Evolutionary conservation across 306 rosid genomes (phyloP).

Genomic region (Herpetospermum pedunculosum): DNA sequence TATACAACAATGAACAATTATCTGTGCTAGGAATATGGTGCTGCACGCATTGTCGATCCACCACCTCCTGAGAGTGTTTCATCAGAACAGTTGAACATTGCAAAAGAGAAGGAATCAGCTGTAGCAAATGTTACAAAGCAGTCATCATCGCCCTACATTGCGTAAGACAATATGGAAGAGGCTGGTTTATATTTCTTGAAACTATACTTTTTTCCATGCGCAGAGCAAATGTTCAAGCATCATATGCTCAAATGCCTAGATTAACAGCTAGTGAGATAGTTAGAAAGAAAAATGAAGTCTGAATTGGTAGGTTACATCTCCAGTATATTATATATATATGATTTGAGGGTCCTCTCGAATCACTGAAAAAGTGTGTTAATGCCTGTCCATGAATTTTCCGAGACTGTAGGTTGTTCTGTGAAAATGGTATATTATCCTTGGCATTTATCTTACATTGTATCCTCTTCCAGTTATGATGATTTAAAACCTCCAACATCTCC

Average conservation of each 20-base stretch:
- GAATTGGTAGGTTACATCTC: background rate
- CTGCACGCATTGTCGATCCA: constrained; percentile 17
- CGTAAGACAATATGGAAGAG: constrained; percentile 29
- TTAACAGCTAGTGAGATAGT: background rate
- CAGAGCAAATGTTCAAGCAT: background rate
- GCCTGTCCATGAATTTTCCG: background rate
- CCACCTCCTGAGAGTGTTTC: constrained; percentile 22
- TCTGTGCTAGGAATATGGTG: constrained; percentile 32
- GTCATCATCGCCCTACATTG: constrained; percentile 54
- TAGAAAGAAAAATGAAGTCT: background rate
- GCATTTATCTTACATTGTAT: background rate
- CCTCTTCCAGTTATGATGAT: constrained; percentile 20
- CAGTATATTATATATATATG: background rate
- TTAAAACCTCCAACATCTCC: constrained; percentile 19
- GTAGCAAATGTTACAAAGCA: constrained; percentile 23
- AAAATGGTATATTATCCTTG: background rate
- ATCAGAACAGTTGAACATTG: constrained; percentile 26
- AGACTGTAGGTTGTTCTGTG: background rate
- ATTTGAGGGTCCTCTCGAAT: background rate
- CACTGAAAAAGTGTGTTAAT: background rate
- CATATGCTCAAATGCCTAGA: background rate
- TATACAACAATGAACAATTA: background rate
- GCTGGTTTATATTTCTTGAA: constrained; percentile 4
- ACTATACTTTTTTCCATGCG: background rate
- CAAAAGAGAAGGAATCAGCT: constrained; percentile 20